Evolutionary conservation across 2,329 filamentous ascomycete genomes (phyloP).

Genomic region (Aureobasidium sp.): DNA sequence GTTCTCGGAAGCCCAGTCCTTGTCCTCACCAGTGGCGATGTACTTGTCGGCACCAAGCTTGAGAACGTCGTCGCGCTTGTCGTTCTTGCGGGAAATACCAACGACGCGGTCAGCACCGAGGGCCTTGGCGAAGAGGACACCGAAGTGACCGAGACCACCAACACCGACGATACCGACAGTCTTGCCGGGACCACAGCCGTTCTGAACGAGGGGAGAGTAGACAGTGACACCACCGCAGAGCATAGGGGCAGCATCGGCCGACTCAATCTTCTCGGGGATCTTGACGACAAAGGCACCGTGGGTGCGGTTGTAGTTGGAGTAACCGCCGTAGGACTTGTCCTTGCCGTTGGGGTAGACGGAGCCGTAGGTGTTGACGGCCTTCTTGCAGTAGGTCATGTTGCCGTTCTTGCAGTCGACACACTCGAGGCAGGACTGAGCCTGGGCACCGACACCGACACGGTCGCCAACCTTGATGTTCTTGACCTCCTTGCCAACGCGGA

Average conservation of each 20-base stretch:
- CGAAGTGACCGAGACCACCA: conserved; percentile 64
- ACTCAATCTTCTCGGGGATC: conserved; percentile 45
- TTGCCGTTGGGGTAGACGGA: conserved; percentile 31
- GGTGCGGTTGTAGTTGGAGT: conserved; percentile 47
- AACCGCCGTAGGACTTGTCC: conserved; percentile 58
- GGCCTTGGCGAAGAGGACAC: conserved; percentile 60
- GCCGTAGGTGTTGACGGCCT: conserved; percentile 27
- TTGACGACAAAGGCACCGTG: conserved; percentile 51
- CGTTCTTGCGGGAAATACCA: conserved; percentile 53
- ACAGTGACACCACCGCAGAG: conserved; percentile 70
- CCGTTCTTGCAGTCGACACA: conserved; percentile 48
- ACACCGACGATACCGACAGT: conserved; percentile 65
- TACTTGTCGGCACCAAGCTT: conserved; percentile 53
- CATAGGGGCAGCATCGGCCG: conserved; percentile 55
- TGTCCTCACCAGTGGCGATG: conserved; percentile 50
- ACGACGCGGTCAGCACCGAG: conserved; percentile 59
- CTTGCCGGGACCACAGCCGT: conserved; percentile 61
- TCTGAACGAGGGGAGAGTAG: conserved; percentile 59
- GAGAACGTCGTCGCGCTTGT: conserved; percentile 53
- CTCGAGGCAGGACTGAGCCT: conserved; percentile 41
- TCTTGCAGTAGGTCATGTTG: conserved; percentile 25
- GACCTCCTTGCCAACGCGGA: conserved; percentile 23
- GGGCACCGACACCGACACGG: conserved; percentile 44
- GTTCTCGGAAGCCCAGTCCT: conserved; percentile 51
- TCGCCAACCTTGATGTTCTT: conserved; percentile 28